Base-by-base conservation (phyloP, 2,329 filamentous ascomycete genomes). In the Mariannaea elegans region DNA sequence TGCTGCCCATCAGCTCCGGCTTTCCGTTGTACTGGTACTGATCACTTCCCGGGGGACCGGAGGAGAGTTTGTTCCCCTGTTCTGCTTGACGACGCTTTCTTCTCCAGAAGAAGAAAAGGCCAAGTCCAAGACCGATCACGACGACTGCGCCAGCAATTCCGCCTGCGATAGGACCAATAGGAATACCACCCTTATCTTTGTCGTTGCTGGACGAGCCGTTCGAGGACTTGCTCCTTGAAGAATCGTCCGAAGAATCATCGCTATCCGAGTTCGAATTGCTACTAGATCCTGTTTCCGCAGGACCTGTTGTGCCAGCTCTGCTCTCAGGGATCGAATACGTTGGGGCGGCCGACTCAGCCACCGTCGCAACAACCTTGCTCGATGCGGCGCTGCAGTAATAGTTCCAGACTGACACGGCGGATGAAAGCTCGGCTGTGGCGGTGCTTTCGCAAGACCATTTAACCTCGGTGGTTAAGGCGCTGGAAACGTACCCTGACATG, bases 371-470 rank as follows among this genome's bases (percentile, higher is more conserved):
- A 1, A 78, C 75, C 36, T 81, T 66, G 19, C 73, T 77, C 48
- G 75, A 75, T 1, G 80, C 83, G 3, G 82, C 83, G 55, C 77
- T 82, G 66, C 83, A 86, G 65, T 84, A 86, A 42, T 75, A 73
- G 39, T 78, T 73, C 59, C 80, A 80, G 1, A 85, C 76, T 4
- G 65, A 62, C 2, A 84, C 59, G 2, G 81, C 83, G 2, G 82
- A 83, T 4, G 76, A 75, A 4, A 84, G 71, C 32, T 81, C 81
- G 24, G 75, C 79, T 1, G 73, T 76, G 3, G 77, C 79, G 2
- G 77, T 80, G 23, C 74, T 78, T 3, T 72, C 73, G 62, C 83
- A 86, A n/a, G 71, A 73, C 18, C 71, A 77, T 60, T 79, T 80
- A 50, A 84, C 78, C 1, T 73, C 66, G 1, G 78, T 80, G 0